Evolutionary conservation across 345 rosid genomes (phyloP), one percentile per base, ranked within the genome.

Genomic region (Populus alba): DNA sequence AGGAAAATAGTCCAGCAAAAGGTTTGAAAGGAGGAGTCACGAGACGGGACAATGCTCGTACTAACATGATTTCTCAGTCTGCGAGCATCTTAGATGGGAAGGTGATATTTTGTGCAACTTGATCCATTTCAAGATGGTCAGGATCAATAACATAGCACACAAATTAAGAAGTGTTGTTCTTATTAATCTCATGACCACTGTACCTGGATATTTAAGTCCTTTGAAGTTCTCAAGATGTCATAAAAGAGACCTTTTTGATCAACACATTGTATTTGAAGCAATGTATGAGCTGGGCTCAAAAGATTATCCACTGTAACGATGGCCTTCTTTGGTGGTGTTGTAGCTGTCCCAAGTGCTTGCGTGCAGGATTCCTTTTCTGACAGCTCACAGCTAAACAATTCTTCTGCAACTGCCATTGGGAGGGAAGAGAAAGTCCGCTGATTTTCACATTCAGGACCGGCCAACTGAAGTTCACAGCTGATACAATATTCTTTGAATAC

Each of bases 231-330:
- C 81, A 81, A 70, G 74, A 81, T 77, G 78, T 81, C 84, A 70
- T 81, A 81, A 41, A 81, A 78, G 31, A 81, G 67, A 71, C 78
- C 78, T 70, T 81, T 81, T 61, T 81, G 84, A 78, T 81, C 84
- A 31, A 81, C n/a, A 51, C 81, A 81, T 71, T 81, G 73, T 61
- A 81, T 77, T 73, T 81, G 81, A 8, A 81, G 78, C 66, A 81
- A 78, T 35, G 84, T 81, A 74, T 81, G 84, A 74, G 81, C 78
- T 62, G 75, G 84, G 41, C 84, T 81, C 84, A 81, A 59, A 12
- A 61, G 80, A 74, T 81, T 78, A 39, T 81, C 84, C n/a, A 81
- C 77, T 25, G 66, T 61, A 67, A 81, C 63, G 29, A 41, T 67
- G 59, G 74, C 81, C 63, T 78, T 71, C 59, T 74, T 65, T 11